These are phyloP conservation scores for Groenewaldozyma salmanticensis DNA, from an alignment of 805 yeast species.

Conservation along the genomic window DNA sequence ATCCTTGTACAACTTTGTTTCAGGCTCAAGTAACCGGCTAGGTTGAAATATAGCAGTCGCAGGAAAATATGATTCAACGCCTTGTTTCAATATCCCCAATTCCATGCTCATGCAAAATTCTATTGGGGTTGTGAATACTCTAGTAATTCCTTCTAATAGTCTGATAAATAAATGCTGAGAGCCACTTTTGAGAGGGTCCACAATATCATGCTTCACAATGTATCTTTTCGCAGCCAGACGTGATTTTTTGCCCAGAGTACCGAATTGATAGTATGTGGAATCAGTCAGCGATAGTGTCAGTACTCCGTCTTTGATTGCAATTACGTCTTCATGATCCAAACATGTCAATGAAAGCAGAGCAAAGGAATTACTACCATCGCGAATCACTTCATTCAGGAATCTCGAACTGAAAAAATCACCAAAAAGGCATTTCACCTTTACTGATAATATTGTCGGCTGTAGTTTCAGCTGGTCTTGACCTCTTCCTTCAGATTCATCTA, in stretches of 20 bases:
- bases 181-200: neutral
- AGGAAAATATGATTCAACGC: neutral
- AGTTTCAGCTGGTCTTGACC: no score
- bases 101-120: neutral
- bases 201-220: neutral
- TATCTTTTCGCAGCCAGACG: conserved; percentile 8
- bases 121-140: neutral
- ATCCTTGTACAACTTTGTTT: neutral
- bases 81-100: neutral
- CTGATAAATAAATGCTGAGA: neutral
- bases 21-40: neutral
- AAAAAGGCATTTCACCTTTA: neutral
- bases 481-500: no score
- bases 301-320: conserved; percentile 23
- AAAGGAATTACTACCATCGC: neutral
- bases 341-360: conserved; percentile 13
- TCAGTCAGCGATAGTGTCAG: conserved; percentile 26
- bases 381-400: neutral
- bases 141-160: neutral
- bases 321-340: conserved; percentile 26
- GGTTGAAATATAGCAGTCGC: no score
- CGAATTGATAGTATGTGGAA: conserved; percentile 26
- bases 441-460: neutral
- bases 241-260: conserved; percentile 26
- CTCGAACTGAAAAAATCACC: no score